Evolutionary conservation across 108 stramenopile species (phyloP).

Genomic region (Epithemia pelagica): DNA sequence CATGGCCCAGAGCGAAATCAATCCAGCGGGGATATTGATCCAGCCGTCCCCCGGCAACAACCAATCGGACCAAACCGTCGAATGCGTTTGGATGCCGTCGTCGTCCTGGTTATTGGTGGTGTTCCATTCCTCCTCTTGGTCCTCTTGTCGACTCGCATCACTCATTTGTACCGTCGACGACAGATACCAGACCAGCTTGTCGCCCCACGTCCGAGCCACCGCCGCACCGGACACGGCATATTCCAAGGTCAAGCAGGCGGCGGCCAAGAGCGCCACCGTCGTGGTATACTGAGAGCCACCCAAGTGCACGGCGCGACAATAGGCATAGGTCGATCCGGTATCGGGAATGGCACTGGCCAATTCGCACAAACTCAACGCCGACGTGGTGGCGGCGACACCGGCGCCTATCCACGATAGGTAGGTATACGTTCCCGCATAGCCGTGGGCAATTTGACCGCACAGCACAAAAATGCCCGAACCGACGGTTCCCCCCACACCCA

Average conservation of each 20-base stretch:
- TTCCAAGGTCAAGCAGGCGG: slow-evolving; percentile 80
- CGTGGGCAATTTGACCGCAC: slow-evolving; percentile 69
- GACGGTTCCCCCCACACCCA: slow-evolving; percentile 84
- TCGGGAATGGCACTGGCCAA: slow-evolving; percentile 60
- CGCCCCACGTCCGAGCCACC: slow-evolving; percentile 89
- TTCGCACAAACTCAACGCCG: slow-evolving; percentile 85
- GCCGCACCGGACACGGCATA: slow-evolving; percentile 78
- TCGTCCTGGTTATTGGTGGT: neutral
- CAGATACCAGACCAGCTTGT: slow-evolving; percentile 77
- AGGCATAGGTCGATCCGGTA: slow-evolving; percentile 75
- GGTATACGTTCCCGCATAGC: slow-evolving; percentile 81
- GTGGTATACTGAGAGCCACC: slow-evolving; percentile 36
- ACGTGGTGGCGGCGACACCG: slow-evolving; percentile 63
- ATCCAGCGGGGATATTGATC: slow-evolving; percentile 51
- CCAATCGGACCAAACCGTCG: neutral
- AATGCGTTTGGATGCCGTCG: neutral
- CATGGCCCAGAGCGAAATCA: slow-evolving; percentile 44
- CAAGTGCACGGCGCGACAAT: slow-evolving; percentile 21
- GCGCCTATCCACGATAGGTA: slow-evolving; percentile 57
- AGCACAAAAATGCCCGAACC: slow-evolving; percentile 90
- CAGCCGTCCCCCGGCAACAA: neutral
- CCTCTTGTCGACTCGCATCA: no score
- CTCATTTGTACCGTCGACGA: slow-evolving; percentile 3
- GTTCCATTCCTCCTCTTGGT: no score
- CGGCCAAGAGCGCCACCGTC: slow-evolving; percentile 73